These are phyloP conservation scores for Wallacemonas collosoma DNA, from an alignment of 208 protist species.

Conservation along the genomic window DNA sequence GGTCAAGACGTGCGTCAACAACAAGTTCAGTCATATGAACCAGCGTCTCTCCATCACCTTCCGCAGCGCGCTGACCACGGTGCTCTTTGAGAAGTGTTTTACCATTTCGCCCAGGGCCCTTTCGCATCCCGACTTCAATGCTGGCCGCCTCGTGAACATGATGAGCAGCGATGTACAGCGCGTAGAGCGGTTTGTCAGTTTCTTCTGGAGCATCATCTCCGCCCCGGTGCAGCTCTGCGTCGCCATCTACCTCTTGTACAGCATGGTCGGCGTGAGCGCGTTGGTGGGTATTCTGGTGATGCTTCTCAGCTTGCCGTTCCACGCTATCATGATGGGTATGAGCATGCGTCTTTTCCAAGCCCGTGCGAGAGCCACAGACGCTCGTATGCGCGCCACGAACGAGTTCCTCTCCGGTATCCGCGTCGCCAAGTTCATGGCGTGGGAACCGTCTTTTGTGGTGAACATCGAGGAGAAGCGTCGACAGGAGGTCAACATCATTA, in stretches of 20 bases:
- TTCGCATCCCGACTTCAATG: constrained; percentile 65
- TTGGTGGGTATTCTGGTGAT: constrained; percentile 69
- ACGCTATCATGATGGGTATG: constrained; percentile 50
- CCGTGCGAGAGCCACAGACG: constrained; percentile 65
- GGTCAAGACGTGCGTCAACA: constrained; percentile 37
- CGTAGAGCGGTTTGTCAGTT: constrained; percentile 41
- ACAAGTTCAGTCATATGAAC: constrained; percentile 59
- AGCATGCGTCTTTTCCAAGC: constrained; percentile 32
- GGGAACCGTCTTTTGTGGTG: constrained; percentile 72
- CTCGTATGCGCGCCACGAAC: constrained; percentile 82
- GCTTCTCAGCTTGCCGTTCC: constrained; percentile 58
- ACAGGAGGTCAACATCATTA: constrained; percentile 40
- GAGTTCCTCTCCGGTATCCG: constrained; percentile 90
- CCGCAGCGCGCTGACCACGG: constrained; percentile 51
- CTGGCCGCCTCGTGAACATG: constrained; percentile 89
- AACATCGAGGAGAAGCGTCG: constrained; percentile 39
- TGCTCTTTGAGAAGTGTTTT: constrained; percentile 84
- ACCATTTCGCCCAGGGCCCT: constrained; percentile 38
- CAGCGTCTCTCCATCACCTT: constrained; percentile 40
- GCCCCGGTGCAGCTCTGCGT: constrained; percentile 63
- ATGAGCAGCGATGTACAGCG: constrained; percentile 71
- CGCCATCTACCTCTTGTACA: constrained; percentile 46
- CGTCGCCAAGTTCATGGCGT: constrained; percentile 92
- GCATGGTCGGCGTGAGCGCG: constrained; percentile 52
- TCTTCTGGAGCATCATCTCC: constrained; percentile 59